Evolutionary conservation across 441 rosid species (phyloP).

Genomic region (Euphorbia celastroides): DNA sequence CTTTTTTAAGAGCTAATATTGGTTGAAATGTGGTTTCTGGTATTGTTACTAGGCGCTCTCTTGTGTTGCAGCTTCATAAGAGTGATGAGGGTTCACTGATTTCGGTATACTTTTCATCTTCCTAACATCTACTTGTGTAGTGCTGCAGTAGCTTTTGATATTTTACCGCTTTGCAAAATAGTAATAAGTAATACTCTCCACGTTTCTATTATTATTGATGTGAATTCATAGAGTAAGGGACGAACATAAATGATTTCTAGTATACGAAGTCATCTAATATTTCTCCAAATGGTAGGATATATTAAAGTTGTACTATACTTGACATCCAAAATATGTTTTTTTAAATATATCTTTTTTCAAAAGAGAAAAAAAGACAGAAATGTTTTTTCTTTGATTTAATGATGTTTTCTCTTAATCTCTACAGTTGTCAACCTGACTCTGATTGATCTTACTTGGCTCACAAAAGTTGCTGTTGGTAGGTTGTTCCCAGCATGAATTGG

Average conservation of each 20-base stretch:
- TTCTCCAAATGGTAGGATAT: slow-evolving; percentile 71
- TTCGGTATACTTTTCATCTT: slow-evolving; percentile 32
- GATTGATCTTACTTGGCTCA: slow-evolving; percentile 97
- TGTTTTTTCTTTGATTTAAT: neutral
- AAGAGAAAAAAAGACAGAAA: neutral
- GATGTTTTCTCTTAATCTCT: slow-evolving; percentile 19
- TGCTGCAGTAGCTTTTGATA: neutral
- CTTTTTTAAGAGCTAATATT: neutral
- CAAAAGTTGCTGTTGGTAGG: slow-evolving; percentile 98
- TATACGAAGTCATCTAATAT: slow-evolving; percentile 92
- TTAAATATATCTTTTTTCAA: neutral
- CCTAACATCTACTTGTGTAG: neutral
- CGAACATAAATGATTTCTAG: slow-evolving; percentile 75
- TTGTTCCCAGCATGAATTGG: slow-evolving; percentile 11
- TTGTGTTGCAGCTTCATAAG: slow-evolving; percentile 95
- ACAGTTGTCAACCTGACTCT: slow-evolving; percentile 97
- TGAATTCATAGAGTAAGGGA: slow-evolving; percentile 65
- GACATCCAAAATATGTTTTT: neutral
- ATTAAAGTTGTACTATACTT: neutral
- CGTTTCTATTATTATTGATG: neutral
- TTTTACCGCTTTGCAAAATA: neutral
- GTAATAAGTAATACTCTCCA: too few species aligned
- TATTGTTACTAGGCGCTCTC: slow-evolving; percentile 92
- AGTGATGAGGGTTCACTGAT: slow-evolving; percentile 83
- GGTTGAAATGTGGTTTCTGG: slow-evolving; percentile 39